Percentiles rank a stretch among this genome's conserved stretches.
phyloP scores from a whole-genome alignment of 1,139 yeast genomes.

The Pichia sp. region DNA sequence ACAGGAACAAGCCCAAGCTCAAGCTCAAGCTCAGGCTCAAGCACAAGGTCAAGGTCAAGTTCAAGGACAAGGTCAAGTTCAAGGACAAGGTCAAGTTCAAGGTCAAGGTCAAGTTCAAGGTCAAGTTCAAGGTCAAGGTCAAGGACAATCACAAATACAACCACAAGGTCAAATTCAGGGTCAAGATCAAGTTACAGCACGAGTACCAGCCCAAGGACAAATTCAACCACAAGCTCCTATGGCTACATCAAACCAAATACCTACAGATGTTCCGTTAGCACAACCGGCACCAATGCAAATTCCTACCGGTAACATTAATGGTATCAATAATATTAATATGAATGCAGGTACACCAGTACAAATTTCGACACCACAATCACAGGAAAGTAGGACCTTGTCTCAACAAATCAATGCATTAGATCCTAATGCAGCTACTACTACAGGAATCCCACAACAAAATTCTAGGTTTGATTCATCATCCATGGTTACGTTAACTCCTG shows the following conservation, averaged over 20 bases:
- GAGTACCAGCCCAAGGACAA: too few species aligned
- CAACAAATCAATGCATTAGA: constrained; percentile 9
- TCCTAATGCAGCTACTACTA: neutral
- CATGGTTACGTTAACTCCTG: constrained; percentile 11
- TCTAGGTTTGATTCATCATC: neutral
- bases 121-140: neutral
- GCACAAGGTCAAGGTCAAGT: constrained; percentile 22
- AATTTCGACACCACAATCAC: constrained; percentile 7
- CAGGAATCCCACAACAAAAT: neutral
- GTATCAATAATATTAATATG: neutral
- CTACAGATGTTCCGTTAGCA: neutral
- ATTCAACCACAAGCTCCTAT: constrained; percentile 1
- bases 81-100: too few species aligned
- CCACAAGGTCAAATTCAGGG: too few species aligned
- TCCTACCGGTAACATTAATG: neutral
- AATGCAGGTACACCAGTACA: constrained; percentile 11
- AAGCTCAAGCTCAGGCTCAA: too few species aligned
- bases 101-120: neutral
- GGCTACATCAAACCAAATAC: neutral
- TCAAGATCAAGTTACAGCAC: too few species aligned
- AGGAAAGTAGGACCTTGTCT: constrained; percentile 6
- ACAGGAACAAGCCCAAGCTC: too few species aligned
- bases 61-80: constrained; percentile 10
- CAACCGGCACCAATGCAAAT: constrained; percentile 1
- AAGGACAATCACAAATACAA: too few species aligned